Evolutionary conservation across 2,329 filamentous ascomycete genomes (phyloP).

Genomic region (Paecilomyces formosus): DNA sequence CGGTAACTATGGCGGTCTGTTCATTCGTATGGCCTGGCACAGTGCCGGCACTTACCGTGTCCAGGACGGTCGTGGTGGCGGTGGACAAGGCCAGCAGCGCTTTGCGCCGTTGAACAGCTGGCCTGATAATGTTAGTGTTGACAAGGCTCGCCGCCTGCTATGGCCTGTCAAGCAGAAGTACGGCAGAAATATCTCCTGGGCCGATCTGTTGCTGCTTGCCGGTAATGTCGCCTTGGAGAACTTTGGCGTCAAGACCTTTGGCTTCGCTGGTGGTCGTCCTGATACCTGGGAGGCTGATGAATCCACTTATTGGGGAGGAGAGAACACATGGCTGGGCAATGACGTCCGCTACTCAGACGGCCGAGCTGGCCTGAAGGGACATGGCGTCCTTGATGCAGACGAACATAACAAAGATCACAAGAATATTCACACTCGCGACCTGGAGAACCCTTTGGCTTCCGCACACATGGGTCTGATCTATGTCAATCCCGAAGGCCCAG

Average conservation of each 20-base stretch:
- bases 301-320: slow-evolving; percentile 69
- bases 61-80: slow-evolving; percentile 66
- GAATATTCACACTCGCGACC: slow-evolving; percentile 53
- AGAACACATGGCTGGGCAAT: slow-evolving; percentile 68
- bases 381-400: slow-evolving; percentile 37
- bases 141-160: slow-evolving; percentile 72
- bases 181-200: slow-evolving; percentile 75
- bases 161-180: slow-evolving; percentile 84
- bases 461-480: slow-evolving; percentile 74
- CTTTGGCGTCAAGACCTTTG: slow-evolving; percentile 67
- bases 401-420: slow-evolving; percentile 28
- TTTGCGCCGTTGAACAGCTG: slow-evolving; percentile 77
- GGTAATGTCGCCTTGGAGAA: slow-evolving; percentile 72
- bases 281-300: slow-evolving; percentile 72
- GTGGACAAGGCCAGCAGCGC: slow-evolving; percentile 66
- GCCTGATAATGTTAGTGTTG: slow-evolving; percentile 70
- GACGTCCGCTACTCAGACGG: slow-evolving; percentile 59
- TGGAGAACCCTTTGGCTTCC: slow-evolving; percentile 61
- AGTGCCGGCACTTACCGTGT: slow-evolving; percentile 71
- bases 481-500: slow-evolving; percentile 72
- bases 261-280: slow-evolving; percentile 64
- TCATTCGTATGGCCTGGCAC: slow-evolving; percentile 78
- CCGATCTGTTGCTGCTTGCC: slow-evolving; percentile 62
- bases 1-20: slow-evolving; percentile 72
- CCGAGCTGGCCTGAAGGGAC: slow-evolving; percentile 36